Base-by-base conservation (phyloP, 352 stramenopile genomes). In the Vaucheria bursata region DNA sequence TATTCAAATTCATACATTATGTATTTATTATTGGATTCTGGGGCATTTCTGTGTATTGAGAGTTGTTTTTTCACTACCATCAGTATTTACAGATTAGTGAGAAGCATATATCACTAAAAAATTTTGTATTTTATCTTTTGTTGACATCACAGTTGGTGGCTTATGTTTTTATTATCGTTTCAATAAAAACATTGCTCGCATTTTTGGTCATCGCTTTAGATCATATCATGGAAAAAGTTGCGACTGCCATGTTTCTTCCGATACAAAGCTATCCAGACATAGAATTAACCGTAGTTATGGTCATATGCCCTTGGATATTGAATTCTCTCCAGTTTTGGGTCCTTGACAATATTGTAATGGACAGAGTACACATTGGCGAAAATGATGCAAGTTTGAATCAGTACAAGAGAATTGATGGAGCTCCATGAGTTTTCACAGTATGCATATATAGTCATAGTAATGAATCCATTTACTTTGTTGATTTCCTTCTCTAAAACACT, bases 281-380 rank as follows among this genome's bases (percentile, higher is more conserved):
- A 7, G 76, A 81, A 52, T 52, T 81, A 3, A 73, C 40, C 2
- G 36, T 80, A 53, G 76, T 81, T 1, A 81, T 81, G 76, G 78
- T 81, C 70, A 72, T 81, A 12, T 34, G 6, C 6, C 39, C 39
- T 50, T 50, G 39, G 49, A 77, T 79, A 39, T 65, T 79, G 25
- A 79, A 79, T 72, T 59, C 74, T 12, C 31, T 79, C 37, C 74
- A 79, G 37, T 79, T 79, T 39, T 79, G 74, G 74, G 37, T 79
- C n/a, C 68, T 79, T 37, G 74, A 79, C 67, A 78, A 79, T 12
- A 12, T 50, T 12, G n/a, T n/a, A 7, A 78, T 78, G 73, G n/a
- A n/a, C n/a, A n/a, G n/a, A n/a, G n/a, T n/a, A n/a, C n/a, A n/a
- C n/a, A 50, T 50, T 12, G 12, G 12, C 5, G 39, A 5, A 5